Evolutionary conservation across 352 stramenopile genomes (phyloP), one percentile per base, ranked within the genome.

Genomic region (Globisporangium mamillatum): DNA sequence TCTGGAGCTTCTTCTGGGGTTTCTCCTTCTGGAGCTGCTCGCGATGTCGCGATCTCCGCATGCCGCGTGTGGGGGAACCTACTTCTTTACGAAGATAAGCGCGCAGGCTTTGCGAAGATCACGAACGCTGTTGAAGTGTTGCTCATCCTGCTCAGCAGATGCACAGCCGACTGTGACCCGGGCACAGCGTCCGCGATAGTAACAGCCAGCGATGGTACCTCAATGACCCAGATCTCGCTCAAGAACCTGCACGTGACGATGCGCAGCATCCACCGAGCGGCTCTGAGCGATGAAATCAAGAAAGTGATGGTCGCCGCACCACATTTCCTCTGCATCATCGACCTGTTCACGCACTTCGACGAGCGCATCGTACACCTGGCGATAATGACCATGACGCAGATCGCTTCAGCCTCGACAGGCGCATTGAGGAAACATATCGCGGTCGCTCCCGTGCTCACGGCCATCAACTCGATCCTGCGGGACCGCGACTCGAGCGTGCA

Each of bases 1-100:
- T 32, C 52, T 5, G 9, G 14, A 5, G 5, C 54, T 38, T 20
- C 16, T 18, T 25, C 10, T 12, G 34, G 36, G 36, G 10, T 12
- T 44, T 44, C 27, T 22, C 5, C 16, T 16, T 25, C 14, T 9
- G 27, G 64, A 8, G 58, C 62, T 34, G 9, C 22, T 9, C 18
- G 24, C 12, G 64, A 78, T 60, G 16, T 80, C 8, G 70, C 63
- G 1, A 64, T 90, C 0, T 56, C 62, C 2, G 79, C 79, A 0
- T 84, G 72, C 14, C 75, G 84, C 44, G 82, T 90, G 0, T 92
- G 82, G 81, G 79, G 81, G 4, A 92, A 91, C 20, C 71, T 92
- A 2, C 74, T 90, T 16, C 72, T 80, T 24, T 80, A 80, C 57
- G 72, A 80, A n/a, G 81, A 90, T 67, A 91, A 92, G 46, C 79